phyloP scores from a whole-genome alignment of 2,329 filamentous ascomycete species.

The Fusarium poae region DNA sequence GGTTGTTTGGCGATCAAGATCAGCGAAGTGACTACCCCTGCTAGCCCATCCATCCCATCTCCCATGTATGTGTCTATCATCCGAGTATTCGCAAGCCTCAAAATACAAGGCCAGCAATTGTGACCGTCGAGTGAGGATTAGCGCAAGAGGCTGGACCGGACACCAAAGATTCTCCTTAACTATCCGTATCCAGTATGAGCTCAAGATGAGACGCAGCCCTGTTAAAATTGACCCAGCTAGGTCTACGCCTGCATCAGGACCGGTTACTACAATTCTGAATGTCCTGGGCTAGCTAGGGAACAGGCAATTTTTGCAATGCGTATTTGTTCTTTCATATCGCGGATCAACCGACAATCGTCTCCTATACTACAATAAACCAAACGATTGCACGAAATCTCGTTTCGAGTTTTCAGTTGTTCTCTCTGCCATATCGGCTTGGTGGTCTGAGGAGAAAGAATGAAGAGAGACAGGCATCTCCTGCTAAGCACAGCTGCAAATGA shows the following conservation, averaged over 20 bases:
- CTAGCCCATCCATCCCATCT: conserved; percentile 47
- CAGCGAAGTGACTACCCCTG: conserved; percentile 42
- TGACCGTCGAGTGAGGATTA: conserved; percentile 42
- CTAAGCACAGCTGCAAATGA: not conserved
- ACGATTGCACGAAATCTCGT: conserved; percentile 26
- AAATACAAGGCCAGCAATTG: conserved; percentile 44
- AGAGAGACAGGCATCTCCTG: not conserved
- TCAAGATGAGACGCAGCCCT: conserved; percentile 6
- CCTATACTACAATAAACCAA: conserved; percentile 5
- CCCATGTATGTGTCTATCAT: conserved; percentile 48
- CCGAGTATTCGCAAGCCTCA: conserved; percentile 46
- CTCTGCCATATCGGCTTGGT: not conserved
- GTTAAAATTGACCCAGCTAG: conserved; percentile 9
- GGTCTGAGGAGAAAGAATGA: not conserved
- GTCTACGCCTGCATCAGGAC: conserved; percentile 15
- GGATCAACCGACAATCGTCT: conserved; percentile 15
- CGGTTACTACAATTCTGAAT: conserved; percentile 2
- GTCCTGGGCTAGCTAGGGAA: not conserved
- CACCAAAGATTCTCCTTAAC: conserved; percentile 22
- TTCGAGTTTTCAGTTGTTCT: conserved; percentile 19
- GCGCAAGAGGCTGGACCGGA: conserved; percentile 36
- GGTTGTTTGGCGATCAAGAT: conserved; percentile 45
- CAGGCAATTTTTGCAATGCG: conserved; percentile 1
- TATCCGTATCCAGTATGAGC: conserved; percentile 1
- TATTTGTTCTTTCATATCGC: not conserved